phyloP scores from a whole-genome alignment of 371 early-diverging fungal species.

The Mortierella polycephala region DNA sequence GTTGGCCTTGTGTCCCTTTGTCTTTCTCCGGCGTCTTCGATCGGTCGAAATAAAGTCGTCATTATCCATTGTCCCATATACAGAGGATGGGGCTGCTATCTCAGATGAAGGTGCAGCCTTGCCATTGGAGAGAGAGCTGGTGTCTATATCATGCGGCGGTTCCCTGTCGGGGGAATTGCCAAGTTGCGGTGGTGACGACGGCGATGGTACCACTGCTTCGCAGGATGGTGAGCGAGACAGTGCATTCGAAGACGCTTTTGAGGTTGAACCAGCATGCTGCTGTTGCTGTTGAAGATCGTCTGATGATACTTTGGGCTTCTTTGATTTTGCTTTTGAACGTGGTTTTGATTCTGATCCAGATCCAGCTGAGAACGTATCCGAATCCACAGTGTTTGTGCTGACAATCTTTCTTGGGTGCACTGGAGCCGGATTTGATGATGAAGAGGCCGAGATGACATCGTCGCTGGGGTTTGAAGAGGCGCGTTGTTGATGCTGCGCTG shows the following conservation, averaged over 20 bases:
- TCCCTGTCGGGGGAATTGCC: neutral
- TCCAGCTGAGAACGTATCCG: slow-evolving; percentile 41
- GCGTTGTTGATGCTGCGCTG: slow-evolving; percentile 6
- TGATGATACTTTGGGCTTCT: slow-evolving; percentile 12
- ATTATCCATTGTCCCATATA: slow-evolving; percentile 35
- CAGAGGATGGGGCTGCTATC: neutral
- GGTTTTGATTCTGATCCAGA: slow-evolving; percentile 50
- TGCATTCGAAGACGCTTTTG: neutral
- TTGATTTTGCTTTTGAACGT: slow-evolving; percentile 23
- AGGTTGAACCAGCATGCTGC: neutral
- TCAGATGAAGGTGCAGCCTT: neutral
- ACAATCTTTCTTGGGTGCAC: neutral
- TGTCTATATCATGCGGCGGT: neutral
- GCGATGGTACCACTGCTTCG: neutral
- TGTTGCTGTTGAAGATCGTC: neutral
- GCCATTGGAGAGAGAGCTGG: neutral
- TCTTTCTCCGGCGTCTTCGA: slow-evolving; percentile 37
- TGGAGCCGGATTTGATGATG: too few species aligned
- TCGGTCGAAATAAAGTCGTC: slow-evolving; percentile 46
- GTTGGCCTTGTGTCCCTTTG: slow-evolving; percentile 13
- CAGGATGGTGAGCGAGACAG: neutral
- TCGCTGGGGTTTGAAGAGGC: slow-evolving; percentile 11
- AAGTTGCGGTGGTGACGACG: neutral
- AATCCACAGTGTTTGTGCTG: neutral
- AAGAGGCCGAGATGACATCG: neutral